A percentile compares a stretch with the other conserved stretches of the same genome.
Conservation (phyloP, 148 eudicot genomes). For the Amaranthus palmeri region DNA sequence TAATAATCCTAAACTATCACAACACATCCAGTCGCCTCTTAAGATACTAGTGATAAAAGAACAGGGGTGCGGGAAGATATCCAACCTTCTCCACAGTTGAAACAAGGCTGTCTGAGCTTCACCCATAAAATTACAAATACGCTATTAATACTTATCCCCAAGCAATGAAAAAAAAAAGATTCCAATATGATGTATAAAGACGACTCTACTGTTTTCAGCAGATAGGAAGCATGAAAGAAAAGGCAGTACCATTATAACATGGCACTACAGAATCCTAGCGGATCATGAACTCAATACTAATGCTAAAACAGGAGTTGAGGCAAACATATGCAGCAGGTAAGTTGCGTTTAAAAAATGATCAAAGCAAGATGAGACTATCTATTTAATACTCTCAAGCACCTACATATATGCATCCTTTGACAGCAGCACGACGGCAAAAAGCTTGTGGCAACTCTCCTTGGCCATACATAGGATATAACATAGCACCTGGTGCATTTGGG, state of each 20-base stretch:
- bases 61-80: no score
- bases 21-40: neutral
- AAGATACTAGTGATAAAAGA: no score
- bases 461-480: constrained; percentile 90
- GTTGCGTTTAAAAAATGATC: neutral
- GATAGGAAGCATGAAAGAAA: neutral
- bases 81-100: neutral
- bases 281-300: neutral
- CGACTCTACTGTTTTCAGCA: neutral
- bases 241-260: neutral
- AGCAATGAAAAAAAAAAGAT: neutral
- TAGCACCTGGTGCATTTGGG: constrained; percentile 76
- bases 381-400: constrained; percentile 27
- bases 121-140: neutral
- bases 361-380: neutral
- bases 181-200: no score
- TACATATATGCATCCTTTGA: constrained; percentile 92
- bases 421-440: constrained; percentile 97
- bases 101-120: neutral
- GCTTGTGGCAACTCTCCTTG: constrained; percentile 94
- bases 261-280: neutral
- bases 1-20: neutral
- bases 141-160: neutral
- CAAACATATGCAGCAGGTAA: neutral
- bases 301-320: neutral